A percentile compares a stretch with the other conserved stretches of the same genome.
Evolutionary conservation across 2,329 filamentous ascomycete genomes (phyloP).

Genomic region (Colletotrichum siamense): DNA sequence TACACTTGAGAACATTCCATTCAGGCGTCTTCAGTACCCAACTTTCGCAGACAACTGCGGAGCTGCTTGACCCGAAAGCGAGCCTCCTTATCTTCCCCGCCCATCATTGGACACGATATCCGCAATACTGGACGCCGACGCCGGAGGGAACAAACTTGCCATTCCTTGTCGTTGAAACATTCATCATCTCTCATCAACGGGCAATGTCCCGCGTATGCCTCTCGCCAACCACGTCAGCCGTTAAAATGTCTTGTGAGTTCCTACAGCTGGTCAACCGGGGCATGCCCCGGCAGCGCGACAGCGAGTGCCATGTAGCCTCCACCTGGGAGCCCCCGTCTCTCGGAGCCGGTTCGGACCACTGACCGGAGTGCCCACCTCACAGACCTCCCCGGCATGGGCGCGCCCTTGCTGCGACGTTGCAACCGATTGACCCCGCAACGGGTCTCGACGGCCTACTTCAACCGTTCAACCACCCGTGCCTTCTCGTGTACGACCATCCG

Average conservation of each 20-base stretch:
- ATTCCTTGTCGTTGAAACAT: neutral
- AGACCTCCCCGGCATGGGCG: neutral
- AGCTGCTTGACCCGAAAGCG: neutral
- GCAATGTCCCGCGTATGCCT: neutral
- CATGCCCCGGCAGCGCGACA: neutral
- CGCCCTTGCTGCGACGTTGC: neutral
- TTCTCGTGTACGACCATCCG: neutral
- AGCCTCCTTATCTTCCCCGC: neutral
- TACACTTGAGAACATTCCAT: neutral
- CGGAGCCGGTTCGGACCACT: constrained; percentile 1
- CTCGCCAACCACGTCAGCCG: neutral
- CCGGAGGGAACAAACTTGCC: neutral
- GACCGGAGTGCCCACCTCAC: neutral
- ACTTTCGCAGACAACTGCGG: neutral
- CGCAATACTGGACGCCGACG: neutral
- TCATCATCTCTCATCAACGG: neutral
- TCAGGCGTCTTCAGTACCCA: neutral
- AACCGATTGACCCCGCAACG: constrained; percentile 6
- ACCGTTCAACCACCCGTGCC: neutral
- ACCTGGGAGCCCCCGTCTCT: neutral
- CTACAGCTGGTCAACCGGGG: neutral
- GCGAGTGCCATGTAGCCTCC: neutral
- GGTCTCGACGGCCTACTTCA: neutral
- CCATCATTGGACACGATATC: neutral
- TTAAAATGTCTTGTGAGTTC: neutral